Percentiles rank a stretch among this genome's conserved stretches.
Evolutionary conservation across 495 filamentous ascomycete genomes (phyloP).

Genomic region (Hapsidospora chrysogenum): DNA sequence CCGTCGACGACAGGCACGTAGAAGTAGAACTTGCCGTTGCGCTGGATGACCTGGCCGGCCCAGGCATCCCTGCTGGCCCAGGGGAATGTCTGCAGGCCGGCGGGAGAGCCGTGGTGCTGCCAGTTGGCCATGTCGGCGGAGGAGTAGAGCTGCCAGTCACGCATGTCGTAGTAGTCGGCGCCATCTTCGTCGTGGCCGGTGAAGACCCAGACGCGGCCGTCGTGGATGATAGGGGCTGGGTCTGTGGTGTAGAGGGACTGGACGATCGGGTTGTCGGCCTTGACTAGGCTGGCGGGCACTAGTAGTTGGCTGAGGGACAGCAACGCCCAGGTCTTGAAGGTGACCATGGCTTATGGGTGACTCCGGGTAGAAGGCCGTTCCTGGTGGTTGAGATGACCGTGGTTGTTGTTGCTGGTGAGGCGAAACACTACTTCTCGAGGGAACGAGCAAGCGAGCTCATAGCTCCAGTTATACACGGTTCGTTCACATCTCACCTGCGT

Average conservation of each 20-base stretch:
- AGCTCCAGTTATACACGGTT: too few species aligned
- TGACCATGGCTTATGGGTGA: too few species aligned
- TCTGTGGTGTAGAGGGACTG: constrained; percentile 14
- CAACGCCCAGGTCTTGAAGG: too few species aligned
- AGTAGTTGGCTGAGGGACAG: too few species aligned
- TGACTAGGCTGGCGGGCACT: too few species aligned
- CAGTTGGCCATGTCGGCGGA: constrained; percentile 16
- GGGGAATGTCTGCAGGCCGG: constrained; percentile 6
- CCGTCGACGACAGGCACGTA: constrained; percentile 12
- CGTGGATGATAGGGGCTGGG: constrained; percentile 13
- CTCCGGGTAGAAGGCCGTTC: too few species aligned
- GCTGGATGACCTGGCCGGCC: constrained; percentile 11
- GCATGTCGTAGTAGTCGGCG: constrained; percentile 12
- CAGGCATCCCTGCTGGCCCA: constrained; percentile 6
- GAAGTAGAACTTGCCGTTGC: constrained; percentile 16
- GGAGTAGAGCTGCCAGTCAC: constrained; percentile 15
- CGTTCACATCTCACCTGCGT: too few species aligned
- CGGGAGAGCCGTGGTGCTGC: constrained; percentile 9
- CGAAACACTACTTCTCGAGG: too few species aligned
- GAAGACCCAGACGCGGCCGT: constrained; percentile 15
- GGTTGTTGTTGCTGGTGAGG: too few species aligned
- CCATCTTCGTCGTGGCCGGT: constrained; percentile 14
- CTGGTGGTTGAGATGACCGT: too few species aligned
- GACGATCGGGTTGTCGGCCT: constrained; percentile 9
- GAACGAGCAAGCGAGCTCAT: too few species aligned